Base-by-base conservation (phyloP, 371 early-diverging fungal genomes). In the Mitosporidium daphniae region DNA sequence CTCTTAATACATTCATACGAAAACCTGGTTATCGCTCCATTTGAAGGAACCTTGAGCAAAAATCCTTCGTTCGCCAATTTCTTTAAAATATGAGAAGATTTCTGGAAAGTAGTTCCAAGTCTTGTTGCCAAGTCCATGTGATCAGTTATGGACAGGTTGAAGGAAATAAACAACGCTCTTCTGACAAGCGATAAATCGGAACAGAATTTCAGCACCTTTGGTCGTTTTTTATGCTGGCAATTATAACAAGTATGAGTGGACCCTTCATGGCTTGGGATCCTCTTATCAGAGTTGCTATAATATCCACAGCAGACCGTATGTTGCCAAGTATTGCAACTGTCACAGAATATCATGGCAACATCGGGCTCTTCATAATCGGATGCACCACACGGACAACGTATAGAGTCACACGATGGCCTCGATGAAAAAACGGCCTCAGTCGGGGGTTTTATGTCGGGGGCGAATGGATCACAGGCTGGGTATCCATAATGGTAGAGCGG, bases 291-390 rank as follows among this genome's bases (percentile, higher is more conserved):
- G 16, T 33, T 34, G 13, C 20, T 23, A 22, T 38, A 38, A 27
- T 27, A 41, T 18, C 42, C 39, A 25, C 28, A 27, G 18, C 42
- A 41, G n/a, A 33, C 31, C 11, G 42, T 35, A 21, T 41, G 39
- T 11, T 28, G 23, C 38, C 38, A 41, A 21, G 20, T 17, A 7
- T 1, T 16, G 21, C 42, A 41, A 16, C 15, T 28, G 21, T 26
- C 29, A 29, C 41, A 41, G n/a, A 31, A 13, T 8, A 41, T 10
- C 32, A 41, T 31, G 12, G 32, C 29, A 8, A 4, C 22, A 24
- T 39, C 30, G 11, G n/a, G n/a, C n/a, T n/a, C n/a, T n/a, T n/a
- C n/a, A n/a, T n/a, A n/a, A n/a, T 14, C n/a, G 14, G 30, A 23
- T 9, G 34, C 19, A 14, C 1, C 3, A 21, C 41, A 40, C 4